phyloP scores from a whole-genome alignment of 2,329 filamentous ascomycete species.

The Xylaria hypoxylon region DNA sequence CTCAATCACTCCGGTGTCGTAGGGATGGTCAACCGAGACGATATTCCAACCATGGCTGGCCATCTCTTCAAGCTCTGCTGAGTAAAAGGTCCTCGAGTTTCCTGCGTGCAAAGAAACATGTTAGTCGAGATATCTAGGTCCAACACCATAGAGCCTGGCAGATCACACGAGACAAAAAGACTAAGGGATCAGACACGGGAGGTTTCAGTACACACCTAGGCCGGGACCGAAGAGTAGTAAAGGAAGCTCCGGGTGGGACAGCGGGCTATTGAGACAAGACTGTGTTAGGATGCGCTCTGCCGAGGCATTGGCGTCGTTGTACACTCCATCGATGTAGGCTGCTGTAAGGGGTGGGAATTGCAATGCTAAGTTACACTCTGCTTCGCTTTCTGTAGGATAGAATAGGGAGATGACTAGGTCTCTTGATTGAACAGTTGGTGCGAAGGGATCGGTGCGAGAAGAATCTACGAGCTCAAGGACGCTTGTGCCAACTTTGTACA shows the following conservation, averaged over 20 bases:
- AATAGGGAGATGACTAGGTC: conserved; percentile 18
- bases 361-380: not conserved
- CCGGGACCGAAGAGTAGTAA: conserved; percentile 19
- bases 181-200: too few relatives aligned
- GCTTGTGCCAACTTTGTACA: conserved; percentile 10
- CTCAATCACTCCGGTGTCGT: conserved; percentile 7
- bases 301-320: conserved; percentile 11
- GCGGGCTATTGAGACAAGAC: conserved; percentile 6
- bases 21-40: conserved; percentile 14
- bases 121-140: too few relatives aligned
- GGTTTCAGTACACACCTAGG: not conserved
- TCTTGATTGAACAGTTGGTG: conserved; percentile 5
- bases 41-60: conserved; percentile 16
- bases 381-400: conserved; percentile 1
- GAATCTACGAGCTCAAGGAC: conserved; percentile 10
- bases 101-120: not conserved
- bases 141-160: too few relatives aligned
- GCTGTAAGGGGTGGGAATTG: conserved; percentile 22
- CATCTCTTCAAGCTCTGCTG: conserved; percentile 8
- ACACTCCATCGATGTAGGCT: conserved; percentile 16
- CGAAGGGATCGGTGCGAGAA: conserved; percentile 22
- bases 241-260: conserved; percentile 6
- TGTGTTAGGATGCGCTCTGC: conserved; percentile 9
- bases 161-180: too few relatives aligned
- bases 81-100: conserved; percentile 8